phyloP scores from a whole-genome alignment of 2,329 filamentous ascomycete genomes.

The Cladosporium halotolerans region DNA sequence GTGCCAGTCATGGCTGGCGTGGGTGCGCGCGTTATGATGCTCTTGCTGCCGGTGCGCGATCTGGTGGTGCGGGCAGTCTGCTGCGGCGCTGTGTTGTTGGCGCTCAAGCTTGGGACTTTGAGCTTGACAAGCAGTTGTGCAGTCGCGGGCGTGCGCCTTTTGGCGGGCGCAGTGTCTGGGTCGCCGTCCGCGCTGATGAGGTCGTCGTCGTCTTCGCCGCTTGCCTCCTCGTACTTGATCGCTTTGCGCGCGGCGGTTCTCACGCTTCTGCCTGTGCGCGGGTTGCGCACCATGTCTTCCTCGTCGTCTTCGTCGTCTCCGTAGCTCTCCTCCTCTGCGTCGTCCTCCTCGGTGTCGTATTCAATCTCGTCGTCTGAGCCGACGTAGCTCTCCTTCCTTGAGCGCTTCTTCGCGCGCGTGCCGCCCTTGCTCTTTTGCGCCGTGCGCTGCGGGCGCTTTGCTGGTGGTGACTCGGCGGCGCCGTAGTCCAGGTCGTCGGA shows the following conservation, averaged over 20 bases:
- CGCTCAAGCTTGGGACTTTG: conserved; percentile 27
- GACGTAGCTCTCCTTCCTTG: conserved; percentile 33
- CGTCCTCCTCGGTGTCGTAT: conserved; percentile 21
- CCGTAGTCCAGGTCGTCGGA: conserved; percentile 34
- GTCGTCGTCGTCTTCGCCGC: conserved; percentile 40
- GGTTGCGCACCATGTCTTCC: conserved; percentile 49
- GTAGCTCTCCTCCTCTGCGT: conserved; percentile 37
- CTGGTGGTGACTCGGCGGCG: conserved; percentile 19
- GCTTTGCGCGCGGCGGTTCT: conserved; percentile 51
- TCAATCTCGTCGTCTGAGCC: conserved; percentile 44
- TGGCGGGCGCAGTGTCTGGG: conserved; percentile 11
- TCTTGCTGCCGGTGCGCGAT: conserved; percentile 34
- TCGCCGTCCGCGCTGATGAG: conserved; percentile 17
- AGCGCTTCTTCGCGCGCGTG: conserved; percentile 27
- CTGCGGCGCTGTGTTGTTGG: not conserved
- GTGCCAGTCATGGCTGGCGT: conserved; percentile 25
- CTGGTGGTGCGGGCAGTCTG: conserved; percentile 25
- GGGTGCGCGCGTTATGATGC: conserved; percentile 28
- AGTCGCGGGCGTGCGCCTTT: not conserved
- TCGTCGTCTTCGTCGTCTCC: conserved; percentile 41
- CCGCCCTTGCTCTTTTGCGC: conserved; percentile 19
- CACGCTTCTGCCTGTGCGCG: conserved; percentile 48
- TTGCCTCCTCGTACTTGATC: conserved; percentile 50
- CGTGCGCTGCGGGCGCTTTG: conserved; percentile 13
- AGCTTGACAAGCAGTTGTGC: conserved; percentile 35